Conservation (phyloP, 1,284 basidiomycete genomes). For the Cryptococcus amylolentus region DNA sequence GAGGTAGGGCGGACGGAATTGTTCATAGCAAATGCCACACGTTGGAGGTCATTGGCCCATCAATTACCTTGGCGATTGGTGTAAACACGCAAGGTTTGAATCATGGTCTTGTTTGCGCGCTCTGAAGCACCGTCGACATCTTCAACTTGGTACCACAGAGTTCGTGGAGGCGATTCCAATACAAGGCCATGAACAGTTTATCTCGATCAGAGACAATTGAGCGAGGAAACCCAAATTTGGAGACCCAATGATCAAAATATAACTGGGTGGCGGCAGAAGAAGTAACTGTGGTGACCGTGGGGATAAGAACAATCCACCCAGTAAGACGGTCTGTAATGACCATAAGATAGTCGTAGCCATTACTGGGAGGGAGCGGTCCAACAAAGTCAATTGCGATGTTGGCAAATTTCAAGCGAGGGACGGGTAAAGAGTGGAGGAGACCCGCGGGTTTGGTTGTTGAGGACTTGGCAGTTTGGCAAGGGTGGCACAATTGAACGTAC, state of each 20-base stretch:
- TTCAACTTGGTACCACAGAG: no score
- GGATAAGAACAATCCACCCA: background rate
- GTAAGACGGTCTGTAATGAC: conserved; percentile 1
- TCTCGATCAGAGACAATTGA: background rate
- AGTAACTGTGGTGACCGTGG: background rate
- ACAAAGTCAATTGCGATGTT: conserved; percentile 1
- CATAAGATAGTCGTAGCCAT: background rate
- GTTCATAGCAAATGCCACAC: conserved; percentile 1
- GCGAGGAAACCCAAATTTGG: background rate
- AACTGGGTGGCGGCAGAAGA: background rate
- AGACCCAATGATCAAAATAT: background rate
- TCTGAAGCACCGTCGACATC: background rate
- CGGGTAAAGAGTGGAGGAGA: background rate
- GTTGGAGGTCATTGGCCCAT: background rate
- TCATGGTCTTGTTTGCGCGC: background rate
- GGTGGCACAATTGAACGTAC: background rate
- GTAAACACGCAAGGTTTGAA: background rate
- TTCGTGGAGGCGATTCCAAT: background rate
- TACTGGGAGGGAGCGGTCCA: background rate
- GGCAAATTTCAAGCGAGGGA: background rate
- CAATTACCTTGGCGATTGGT: background rate
- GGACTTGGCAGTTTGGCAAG: background rate
- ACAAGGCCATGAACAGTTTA: background rate
- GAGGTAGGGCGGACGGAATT: background rate
- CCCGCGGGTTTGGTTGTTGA: background rate